phyloP scores from a whole-genome alignment of 352 stramenopile species.

The Globisporangium barbulae region DNA sequence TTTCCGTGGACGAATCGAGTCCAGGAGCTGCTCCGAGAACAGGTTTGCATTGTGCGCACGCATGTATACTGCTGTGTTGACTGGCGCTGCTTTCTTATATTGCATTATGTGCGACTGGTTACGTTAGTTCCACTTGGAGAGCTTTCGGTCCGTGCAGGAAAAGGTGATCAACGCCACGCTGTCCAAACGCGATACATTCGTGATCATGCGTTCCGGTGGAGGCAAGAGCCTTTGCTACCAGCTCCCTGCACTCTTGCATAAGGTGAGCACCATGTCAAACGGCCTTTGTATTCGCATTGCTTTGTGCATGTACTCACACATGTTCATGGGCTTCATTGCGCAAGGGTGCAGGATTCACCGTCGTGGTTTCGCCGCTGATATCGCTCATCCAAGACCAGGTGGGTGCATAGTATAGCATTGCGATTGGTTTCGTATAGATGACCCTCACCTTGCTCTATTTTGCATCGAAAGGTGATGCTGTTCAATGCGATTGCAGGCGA shows the following conservation, averaged over 20 bases:
- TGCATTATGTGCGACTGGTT: background rate
- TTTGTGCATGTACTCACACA: background rate
- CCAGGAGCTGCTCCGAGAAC: constrained; percentile 26
- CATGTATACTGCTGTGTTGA: background rate
- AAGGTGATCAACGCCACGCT: constrained; percentile 91
- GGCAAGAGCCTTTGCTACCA: constrained; percentile 91
- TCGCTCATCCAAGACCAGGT: constrained; percentile 93
- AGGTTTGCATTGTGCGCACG: constrained; percentile 4
- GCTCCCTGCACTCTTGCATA: constrained; percentile 70
- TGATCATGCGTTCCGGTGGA: constrained; percentile 90
- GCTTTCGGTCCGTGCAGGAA: constrained; percentile 89
- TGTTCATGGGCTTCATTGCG: background rate
- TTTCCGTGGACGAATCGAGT: constrained; percentile 46
- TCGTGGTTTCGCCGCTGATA: constrained; percentile 92
- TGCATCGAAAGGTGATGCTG: constrained; percentile 40
- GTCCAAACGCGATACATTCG: constrained; percentile 84
- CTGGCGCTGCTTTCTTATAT: background rate
- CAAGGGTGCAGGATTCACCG: constrained; percentile 65
- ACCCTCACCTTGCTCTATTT: background rate
- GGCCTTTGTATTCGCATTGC: background rate
- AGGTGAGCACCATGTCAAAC: constrained; percentile 25
- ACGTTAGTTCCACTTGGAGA: constrained; percentile 69
- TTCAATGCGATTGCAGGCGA: constrained; percentile 69
- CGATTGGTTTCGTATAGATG: background rate
- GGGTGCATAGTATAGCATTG: background rate